These are phyloP conservation scores for Coniochaeta ligniaria DNA, from an alignment of 2,329 filamentous ascomycete species.

Conservation along the genomic window DNA sequence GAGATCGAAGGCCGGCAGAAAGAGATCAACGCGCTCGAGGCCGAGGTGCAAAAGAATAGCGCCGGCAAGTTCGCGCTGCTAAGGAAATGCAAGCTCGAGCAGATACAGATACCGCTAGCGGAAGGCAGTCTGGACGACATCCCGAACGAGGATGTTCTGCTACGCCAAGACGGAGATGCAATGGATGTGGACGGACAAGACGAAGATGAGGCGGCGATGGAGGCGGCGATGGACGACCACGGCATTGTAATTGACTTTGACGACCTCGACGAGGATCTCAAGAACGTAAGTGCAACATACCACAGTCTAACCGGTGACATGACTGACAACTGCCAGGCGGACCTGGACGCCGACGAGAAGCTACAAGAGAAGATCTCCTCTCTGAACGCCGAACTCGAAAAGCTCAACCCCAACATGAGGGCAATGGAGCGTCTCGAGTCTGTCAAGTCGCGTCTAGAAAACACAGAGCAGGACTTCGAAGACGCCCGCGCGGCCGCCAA, in stretches of 20 bases:
- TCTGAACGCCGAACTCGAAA: conserved; percentile 75
- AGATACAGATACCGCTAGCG: conserved; percentile 76
- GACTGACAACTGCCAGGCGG: conserved; percentile 43
- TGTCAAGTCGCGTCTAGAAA: conserved; percentile 74
- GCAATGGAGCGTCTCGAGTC: conserved; percentile 85
- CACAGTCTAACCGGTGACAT: not conserved
- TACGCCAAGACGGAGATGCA: conserved; percentile 71
- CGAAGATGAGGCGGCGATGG: conserved; percentile 52
- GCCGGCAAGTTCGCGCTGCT: conserved; percentile 78
- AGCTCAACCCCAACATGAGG: conserved; percentile 94
- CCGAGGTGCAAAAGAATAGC: conserved; percentile 77
- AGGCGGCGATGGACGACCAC: conserved; percentile 72
- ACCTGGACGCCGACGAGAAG: conserved; percentile 56
- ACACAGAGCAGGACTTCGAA: conserved; percentile 85
- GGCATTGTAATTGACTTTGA: conserved; percentile 88
- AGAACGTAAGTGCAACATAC: conserved; percentile 49
- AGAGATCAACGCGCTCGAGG: conserved; percentile 72
- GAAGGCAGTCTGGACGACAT: conserved; percentile 75
- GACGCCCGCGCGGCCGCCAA: conserved; percentile 69
- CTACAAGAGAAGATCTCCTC: conserved; percentile 71
- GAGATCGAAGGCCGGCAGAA: conserved; percentile 70
- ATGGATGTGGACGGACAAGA: conserved; percentile 81
- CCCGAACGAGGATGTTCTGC: conserved; percentile 76
- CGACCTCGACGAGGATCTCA: conserved; percentile 72
- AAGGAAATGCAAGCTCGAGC: conserved; percentile 86